Percentiles rank a stretch among this genome's conserved stretches.
Conservation (phyloP, 1,284 basidiomycete species). For the Meripilus lineatus region DNA sequence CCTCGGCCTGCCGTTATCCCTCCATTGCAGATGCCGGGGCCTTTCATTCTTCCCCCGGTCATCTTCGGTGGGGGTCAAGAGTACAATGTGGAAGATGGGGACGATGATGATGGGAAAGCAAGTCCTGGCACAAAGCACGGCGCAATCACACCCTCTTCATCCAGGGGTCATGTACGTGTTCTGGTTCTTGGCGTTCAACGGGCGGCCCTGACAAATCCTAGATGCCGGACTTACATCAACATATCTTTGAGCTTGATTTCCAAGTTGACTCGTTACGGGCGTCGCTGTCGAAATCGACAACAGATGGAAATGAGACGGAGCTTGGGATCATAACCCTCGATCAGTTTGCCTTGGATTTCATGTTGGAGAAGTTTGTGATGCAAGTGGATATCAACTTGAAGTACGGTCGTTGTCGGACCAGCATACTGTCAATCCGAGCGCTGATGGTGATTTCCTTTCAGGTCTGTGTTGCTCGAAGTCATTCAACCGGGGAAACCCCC, state of each 20-base stretch:
- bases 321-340: conserved; percentile 83
- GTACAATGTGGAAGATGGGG: conserved; percentile 69
- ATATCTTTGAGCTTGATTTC: conserved; percentile 87
- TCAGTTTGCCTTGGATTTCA: conserved; percentile 75
- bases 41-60: conserved; percentile 49
- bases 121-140: conserved; percentile 19
- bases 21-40: conserved; percentile 16
- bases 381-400: conserved; percentile 82
- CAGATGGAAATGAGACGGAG: conserved; percentile 58
- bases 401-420: conserved; percentile 33
- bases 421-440: neutral
- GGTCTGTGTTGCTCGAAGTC: conserved; percentile 68
- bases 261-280: conserved; percentile 86
- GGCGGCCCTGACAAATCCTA: conserved; percentile 18
- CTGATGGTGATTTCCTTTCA: conserved; percentile 27
- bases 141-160: too few species aligned
- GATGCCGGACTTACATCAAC: conserved; percentile 69
- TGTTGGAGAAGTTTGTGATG: conserved; percentile 82
- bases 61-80: conserved; percentile 54
- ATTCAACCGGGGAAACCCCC: conserved; percentile 55
- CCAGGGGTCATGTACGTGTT: too few species aligned
- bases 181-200: neutral
- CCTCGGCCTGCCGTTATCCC: conserved; percentile 19
- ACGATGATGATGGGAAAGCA: conserved; percentile 41
- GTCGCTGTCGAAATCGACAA: conserved; percentile 69